These are phyloP conservation scores for Solanum okadae DNA, from an alignment of 257 asterid species.

Conservation along the genomic window DNA sequence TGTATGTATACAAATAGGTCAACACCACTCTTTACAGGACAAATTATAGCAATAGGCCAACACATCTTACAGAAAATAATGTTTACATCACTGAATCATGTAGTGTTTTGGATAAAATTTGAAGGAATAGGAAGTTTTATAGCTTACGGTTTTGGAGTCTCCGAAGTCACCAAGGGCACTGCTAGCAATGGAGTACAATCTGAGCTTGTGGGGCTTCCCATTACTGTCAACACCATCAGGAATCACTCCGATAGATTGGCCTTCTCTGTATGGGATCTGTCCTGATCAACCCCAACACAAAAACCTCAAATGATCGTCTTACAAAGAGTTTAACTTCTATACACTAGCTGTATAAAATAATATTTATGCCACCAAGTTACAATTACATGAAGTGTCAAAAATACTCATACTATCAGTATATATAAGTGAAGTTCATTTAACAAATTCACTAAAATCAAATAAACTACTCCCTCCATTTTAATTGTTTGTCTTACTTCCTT, in stretches of 20 bases:
- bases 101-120: background rate
- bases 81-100: background rate
- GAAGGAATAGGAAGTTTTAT: background rate
- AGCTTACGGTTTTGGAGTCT: slow-evolving; percentile 84
- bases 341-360: background rate
- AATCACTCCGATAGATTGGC: slow-evolving; percentile 79
- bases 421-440: background rate
- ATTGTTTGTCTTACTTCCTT: background rate
- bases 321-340: background rate
- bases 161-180: slow-evolving; percentile 97
- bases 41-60: background rate
- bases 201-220: slow-evolving; percentile 85
- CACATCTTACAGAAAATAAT: background rate
- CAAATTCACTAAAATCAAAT: background rate
- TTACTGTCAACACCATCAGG: slow-evolving; percentile 75
- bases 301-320: background rate
- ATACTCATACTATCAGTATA: background rate
- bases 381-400: background rate
- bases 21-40: background rate
- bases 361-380: background rate
- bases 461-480: background rate
- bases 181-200: slow-evolving; percentile 92
- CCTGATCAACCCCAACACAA: slow-evolving; percentile 33
- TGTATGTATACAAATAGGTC: background rate
- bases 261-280: slow-evolving; percentile 80